These are phyloP conservation scores for Paratrypanosoma confusum DNA, from an alignment of 208 protist species.

Conservation along the genomic window DNA sequence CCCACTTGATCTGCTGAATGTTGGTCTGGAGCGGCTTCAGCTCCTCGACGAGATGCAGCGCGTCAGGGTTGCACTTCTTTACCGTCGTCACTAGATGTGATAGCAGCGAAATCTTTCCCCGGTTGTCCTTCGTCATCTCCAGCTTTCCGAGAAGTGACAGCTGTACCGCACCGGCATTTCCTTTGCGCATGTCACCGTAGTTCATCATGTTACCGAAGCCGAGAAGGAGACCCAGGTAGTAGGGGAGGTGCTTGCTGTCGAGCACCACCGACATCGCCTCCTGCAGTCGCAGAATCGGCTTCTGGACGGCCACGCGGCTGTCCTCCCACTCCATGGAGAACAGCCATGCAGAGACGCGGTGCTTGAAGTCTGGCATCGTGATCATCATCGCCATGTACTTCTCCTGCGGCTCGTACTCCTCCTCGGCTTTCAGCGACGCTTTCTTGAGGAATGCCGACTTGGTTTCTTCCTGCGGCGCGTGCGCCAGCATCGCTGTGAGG, in stretches of 20 bases:
- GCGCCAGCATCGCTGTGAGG: constrained; percentile 16
- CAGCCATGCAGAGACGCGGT: constrained; percentile 16
- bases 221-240: constrained; percentile 18
- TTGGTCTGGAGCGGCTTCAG: constrained; percentile 14
- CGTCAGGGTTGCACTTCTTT: constrained; percentile 7
- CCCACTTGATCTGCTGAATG: constrained; percentile 12
- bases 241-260: constrained; percentile 17
- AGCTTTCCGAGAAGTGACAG: constrained; percentile 13
- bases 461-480: constrained; percentile 18
- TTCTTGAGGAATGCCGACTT: constrained; percentile 14
- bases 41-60: constrained; percentile 17
- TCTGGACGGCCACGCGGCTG: constrained; percentile 8
- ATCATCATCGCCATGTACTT: constrained; percentile 29
- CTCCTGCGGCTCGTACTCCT: constrained; percentile 31
- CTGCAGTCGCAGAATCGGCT: constrained; percentile 16
- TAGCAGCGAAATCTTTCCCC: constrained; percentile 22
- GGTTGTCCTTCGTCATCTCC: constrained; percentile 24
- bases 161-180: constrained; percentile 17
- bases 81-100: constrained; percentile 15
- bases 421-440: constrained; percentile 16
- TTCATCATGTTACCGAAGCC: constrained; percentile 36
- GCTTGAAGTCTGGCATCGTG: constrained; percentile 16
- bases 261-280: constrained; percentile 12
- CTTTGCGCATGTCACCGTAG: constrained; percentile 11
- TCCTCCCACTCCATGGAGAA: constrained; percentile 24